Conservation (phyloP, 352 stramenopile genomes). For the Phytophthora pinifolia region DNA sequence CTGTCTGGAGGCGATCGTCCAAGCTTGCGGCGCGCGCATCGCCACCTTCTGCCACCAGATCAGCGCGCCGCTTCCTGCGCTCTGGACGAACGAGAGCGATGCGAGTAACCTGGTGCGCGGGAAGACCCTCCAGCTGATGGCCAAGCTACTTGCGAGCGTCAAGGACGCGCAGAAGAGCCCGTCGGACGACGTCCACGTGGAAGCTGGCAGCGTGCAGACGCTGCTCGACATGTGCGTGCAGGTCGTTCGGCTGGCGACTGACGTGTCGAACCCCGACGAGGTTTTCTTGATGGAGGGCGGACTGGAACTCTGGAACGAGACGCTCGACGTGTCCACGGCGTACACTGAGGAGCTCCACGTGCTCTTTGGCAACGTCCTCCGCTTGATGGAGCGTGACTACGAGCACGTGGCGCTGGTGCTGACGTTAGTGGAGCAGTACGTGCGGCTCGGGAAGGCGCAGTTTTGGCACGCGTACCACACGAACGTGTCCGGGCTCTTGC, state of each 20-base stretch:
- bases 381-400: constrained; percentile 75
- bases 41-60: constrained; percentile 61
- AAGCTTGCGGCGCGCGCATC: constrained; percentile 57
- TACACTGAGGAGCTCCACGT: constrained; percentile 74
- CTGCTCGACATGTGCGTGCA: constrained; percentile 73
- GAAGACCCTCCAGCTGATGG: constrained; percentile 80
- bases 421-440: constrained; percentile 61
- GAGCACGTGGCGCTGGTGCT: constrained; percentile 73
- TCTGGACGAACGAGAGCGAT: constrained; percentile 74
- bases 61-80: constrained; percentile 59
- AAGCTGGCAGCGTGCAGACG: constrained; percentile 31
- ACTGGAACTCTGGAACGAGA: constrained; percentile 69
- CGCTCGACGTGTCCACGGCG: constrained; percentile 40
- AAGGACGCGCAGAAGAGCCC: constrained; percentile 38
- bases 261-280: constrained; percentile 78
- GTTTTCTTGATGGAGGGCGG: constrained; percentile 88
- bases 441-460: constrained; percentile 44
- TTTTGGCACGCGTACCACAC: constrained; percentile 77
- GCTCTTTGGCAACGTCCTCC: constrained; percentile 65
- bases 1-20: constrained; percentile 72
- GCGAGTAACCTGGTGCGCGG: constrained; percentile 78
- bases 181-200: constrained; percentile 10
- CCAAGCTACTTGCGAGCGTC: constrained; percentile 59
- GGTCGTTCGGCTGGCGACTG: constrained; percentile 68
- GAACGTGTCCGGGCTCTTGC: constrained; percentile 41